These are phyloP conservation scores for Cutaneotrichosporon sp. DNA, from an alignment of 1,284 basidiomycete species.

Conservation along the genomic window DNA sequence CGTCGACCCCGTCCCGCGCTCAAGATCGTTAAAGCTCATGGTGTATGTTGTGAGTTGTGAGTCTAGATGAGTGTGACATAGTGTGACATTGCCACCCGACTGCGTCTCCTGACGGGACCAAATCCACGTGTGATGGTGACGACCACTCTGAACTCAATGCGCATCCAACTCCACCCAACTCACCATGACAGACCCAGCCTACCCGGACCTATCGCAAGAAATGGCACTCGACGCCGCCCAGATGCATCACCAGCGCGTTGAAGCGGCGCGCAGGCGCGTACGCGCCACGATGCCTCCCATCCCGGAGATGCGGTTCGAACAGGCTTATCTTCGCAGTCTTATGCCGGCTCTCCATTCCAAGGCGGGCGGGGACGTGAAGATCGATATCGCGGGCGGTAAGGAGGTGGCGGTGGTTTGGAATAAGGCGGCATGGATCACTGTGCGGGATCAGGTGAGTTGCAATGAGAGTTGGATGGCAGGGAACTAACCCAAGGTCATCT, in stretches of 20 bases:
- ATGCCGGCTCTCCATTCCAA: slow-evolving; percentile 38
- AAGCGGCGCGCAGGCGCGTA: slow-evolving; percentile 42
- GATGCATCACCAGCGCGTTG: slow-evolving; percentile 23
- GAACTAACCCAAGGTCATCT: slow-evolving; percentile 22
- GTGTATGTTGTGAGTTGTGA: background rate
- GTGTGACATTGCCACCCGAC: background rate
- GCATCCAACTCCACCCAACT: background rate
- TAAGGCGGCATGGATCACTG: slow-evolving; percentile 45
- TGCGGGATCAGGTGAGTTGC: slow-evolving; percentile 50
- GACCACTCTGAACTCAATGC: background rate
- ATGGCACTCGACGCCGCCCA: slow-evolving; percentile 20
- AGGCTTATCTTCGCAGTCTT: slow-evolving; percentile 34
- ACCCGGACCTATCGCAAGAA: slow-evolving; percentile 31
- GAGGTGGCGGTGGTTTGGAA: slow-evolving; percentile 46
- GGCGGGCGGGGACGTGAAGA: background rate
- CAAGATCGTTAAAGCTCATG: slow-evolving; percentile 59
- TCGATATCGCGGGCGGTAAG: slow-evolving; percentile 34
- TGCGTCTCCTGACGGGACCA: background rate
- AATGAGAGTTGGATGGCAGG: too few relatives aligned
- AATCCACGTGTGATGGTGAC: slow-evolving; percentile 4
- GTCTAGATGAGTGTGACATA: background rate
- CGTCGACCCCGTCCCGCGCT: slow-evolving; percentile 49
- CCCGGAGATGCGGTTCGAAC: slow-evolving; percentile 52
- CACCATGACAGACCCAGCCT: slow-evolving; percentile 21
- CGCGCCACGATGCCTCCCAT: slow-evolving; percentile 45